Evolutionary conservation across 805 yeast genomes (phyloP), one percentile per base, ranked within the genome.

Genomic region (Lipomyces mesembrius): DNA sequence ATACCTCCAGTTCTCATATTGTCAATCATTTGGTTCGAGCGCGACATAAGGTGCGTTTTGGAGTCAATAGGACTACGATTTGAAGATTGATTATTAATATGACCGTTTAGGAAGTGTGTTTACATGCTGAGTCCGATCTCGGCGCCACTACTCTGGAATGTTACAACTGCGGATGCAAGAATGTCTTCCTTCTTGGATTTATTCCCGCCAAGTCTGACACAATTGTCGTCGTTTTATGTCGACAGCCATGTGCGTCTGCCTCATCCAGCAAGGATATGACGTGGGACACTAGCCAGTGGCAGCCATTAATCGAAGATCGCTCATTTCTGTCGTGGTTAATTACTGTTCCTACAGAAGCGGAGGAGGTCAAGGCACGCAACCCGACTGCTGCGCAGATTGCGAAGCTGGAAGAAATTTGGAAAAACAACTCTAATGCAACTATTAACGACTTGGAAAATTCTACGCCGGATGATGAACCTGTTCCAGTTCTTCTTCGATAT

Each of bases 231-330:
- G 83, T 92, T 55, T 78, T 93, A 59, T 93, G 98, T 78, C 86
- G 98, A 64, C 81, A 91, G 63, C 97, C 97, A 0, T 93, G 98
- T 77, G 78, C 81, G 4, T 69, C 75, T 3, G 70, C 71, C 22
- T 63, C 78, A 5, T 66, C 78, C 7, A 88, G 96, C 0, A 87
- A 89, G 71, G 91, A 89, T 76, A 79, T 84, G 35, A 87, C 88
- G 73, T 93, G 97, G 98, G 97, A 92, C 73, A 88, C 93, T 0
- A 84, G 82, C 54, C 89, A 90, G 67, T 93, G 98, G 98, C 91
- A 89, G 74, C 84, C 97, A 0, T 79, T 93, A 63, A 90, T 93
- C 64, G 94, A 89, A 71, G 88, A 91, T 71, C 82, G 96, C 51
- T 88, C 85, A 69, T 85, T 93, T 65, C 80, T 93, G 64, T 80